Base-by-base conservation (phyloP, 2,329 filamentous ascomycete genomes). In the Stachybotrys echinatus region DNA sequence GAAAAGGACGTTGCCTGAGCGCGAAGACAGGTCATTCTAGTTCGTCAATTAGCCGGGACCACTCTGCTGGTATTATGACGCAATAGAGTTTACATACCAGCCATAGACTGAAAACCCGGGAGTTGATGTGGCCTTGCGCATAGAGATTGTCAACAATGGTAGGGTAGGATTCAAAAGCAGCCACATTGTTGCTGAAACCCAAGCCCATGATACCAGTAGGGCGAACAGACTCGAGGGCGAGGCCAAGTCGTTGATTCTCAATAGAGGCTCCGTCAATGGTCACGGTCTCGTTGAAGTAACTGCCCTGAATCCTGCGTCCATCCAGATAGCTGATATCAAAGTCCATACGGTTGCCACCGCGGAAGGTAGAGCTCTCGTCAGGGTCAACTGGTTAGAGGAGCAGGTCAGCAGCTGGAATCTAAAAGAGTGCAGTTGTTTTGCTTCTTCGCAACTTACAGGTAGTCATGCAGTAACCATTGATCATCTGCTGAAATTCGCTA, bases 1-100 rank as follows among this genome's bases (percentile, higher is more conserved):
- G 57, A 94, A 94, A 10, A 92, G 75, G 52, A 92, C 84, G 56
- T 73, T 84, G 47, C 89, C 89, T 3, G 77, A 83, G 50, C 76
- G 80, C 1, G 86, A 64, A 52, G 73, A 69, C 14, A 90, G 68
- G 61, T 89, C 85, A 67, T 92, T 68, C 62, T 65, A 27, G 5
- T 18, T 2, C 8, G 38, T 8, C 12, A 20, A 8, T 20, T 40
- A 40, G 19, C 38, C 38, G 18, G 8, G 6, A 10, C 5, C 6
- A 10, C 38, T 40, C 17, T n/a, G 8, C 10, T 14, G 38, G 18
- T 8, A 8, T 40, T 3, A 4, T 34, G 3, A 5, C 27, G 27
- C 27, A 14, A 34, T 8, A 5, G 5, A 5, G 14, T 5, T 34
- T 8, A 34, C 27, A 34, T 34, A 34, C 27, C 50, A 82, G 72